A percentile compares a stretch with the other conserved stretches of the same genome.
Conservation (phyloP, 139 green algal species). For the Ostreobium quekettii region DNA sequence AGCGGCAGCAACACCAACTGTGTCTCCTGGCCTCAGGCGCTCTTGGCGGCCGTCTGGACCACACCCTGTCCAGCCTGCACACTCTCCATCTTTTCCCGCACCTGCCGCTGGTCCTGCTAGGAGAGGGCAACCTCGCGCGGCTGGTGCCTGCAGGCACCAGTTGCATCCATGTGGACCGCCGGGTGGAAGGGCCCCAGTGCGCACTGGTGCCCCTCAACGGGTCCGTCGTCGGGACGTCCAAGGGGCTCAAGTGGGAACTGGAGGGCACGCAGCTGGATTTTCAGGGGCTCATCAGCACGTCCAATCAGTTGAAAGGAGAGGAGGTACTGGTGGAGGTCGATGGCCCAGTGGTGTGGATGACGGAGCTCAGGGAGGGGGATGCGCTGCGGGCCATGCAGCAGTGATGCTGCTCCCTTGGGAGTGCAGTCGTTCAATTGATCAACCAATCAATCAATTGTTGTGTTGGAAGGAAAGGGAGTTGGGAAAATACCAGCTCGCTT, state of each 20-base stretch:
- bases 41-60: constrained; percentile 85
- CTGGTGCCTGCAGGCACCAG: constrained; percentile 52
- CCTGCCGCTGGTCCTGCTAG: constrained; percentile 66
- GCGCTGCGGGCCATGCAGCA: too few relatives aligned
- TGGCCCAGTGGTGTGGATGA: constrained; percentile 62
- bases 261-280: constrained; percentile 40
- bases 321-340: constrained; percentile 52
- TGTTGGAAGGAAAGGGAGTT: too few relatives aligned
- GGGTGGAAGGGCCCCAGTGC: constrained; percentile 74
- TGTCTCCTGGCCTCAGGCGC: constrained; percentile 66
- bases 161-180: constrained; percentile 15
- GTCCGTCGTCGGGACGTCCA: constrained; percentile 39
- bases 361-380: too few relatives aligned
- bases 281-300: constrained; percentile 62
- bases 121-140: constrained; percentile 70
- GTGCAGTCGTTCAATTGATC: too few relatives aligned
- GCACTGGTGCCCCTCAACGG: constrained; percentile 69
- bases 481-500: too few relatives aligned
- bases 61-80: constrained; percentile 78
- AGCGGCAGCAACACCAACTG: too few relatives aligned
- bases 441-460: too few relatives aligned
- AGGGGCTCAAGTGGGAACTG: constrained; percentile 81
- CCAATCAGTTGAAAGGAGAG: constrained; percentile 52
- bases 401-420: too few relatives aligned
- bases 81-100: constrained; percentile 59